Evolutionary conservation across 805 yeast genomes (phyloP), one percentile per base, ranked within the genome.

Genomic region (Wickerhamomyces subpelliculosus): DNA sequence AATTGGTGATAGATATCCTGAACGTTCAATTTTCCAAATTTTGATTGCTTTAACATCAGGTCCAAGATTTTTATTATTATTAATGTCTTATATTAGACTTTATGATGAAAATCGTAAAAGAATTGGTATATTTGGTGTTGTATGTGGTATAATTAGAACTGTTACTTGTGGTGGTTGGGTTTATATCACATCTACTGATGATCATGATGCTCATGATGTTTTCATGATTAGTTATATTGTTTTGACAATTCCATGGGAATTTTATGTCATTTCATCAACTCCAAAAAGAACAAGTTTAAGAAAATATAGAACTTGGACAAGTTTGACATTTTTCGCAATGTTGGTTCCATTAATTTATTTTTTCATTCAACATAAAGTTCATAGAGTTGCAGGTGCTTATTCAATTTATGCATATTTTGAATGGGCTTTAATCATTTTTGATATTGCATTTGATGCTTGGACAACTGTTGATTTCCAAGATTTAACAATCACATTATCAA

Each of bases 151-250:
- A 2, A 38, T 84, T n/a, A 77, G 98, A 61, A 93, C 98, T 0
- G 73, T 93, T 39, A 82, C 96, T 2, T 93, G 97, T 55, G 98
- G 98, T 55, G 97, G 97, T 11, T 93, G 97, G 97, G 95, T 94
- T 8, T 93, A 93, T 57, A 84, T 93, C 45, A 93, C 98, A 2
- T 84, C 96, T 7, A 87, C 97, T 1, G 98, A 93, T 60, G 96
- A 93, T 58, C 97, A 90, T 51, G 96, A 90, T 61, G 79, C 82
- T 66, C 98, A 93, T 58, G 97, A 93, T 55, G 77, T 93, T 31
- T 90, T 90, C 58, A 93, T 93, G 98, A 87, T 93, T 43, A 58
- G 82, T 21, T 93, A 93, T 62, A 83, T 93, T 41, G 73, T 88
- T 2, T 68, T 90, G 44, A 89, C 97, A 2, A 67, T 90, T 27